phyloP scores from a whole-genome alignment of 768 basidiomycete species.

The Lactarius psammicola region DNA sequence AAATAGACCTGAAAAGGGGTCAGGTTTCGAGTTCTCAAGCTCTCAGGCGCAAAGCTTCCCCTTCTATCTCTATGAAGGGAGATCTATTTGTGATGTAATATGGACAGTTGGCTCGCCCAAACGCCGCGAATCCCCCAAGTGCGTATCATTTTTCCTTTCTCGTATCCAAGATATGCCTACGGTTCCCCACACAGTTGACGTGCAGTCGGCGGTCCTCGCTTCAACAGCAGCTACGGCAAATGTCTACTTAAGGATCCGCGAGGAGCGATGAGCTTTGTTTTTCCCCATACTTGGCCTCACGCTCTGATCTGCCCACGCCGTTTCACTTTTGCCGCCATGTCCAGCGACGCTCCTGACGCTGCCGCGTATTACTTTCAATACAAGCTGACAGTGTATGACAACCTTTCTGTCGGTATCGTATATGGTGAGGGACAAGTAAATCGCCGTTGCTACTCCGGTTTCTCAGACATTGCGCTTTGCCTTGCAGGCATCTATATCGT shows the following conservation, averaged over 20 bases:
- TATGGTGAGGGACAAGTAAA: constrained; percentile 7
- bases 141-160: constrained; percentile 1
- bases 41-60: neutral
- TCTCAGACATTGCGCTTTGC: neutral
- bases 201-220: neutral
- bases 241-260: constrained; percentile 6
- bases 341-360: neutral
- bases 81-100: neutral
- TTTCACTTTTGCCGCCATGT: constrained; percentile 6
- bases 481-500: constrained; percentile 12
- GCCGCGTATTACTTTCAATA: constrained; percentile 5
- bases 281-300: neutral
- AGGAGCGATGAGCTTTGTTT: neutral
- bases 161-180: neutral
- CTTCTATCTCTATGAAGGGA: neutral
- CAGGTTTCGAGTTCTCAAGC: neutral
- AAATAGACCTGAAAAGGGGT: neutral
- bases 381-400: constrained; percentile 14
- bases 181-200: neutral
- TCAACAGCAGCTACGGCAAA: neutral
- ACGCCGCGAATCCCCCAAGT: constrained; percentile 3
- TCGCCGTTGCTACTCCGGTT: neutral
- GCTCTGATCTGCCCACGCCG: neutral
- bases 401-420: constrained; percentile 19
- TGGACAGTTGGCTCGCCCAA: neutral